A percentile compares a stretch with the other conserved stretches of the same genome.
Conservation (phyloP, 2,329 filamentous ascomycete genomes). For the Fusarium sterilihyphosum region DNA sequence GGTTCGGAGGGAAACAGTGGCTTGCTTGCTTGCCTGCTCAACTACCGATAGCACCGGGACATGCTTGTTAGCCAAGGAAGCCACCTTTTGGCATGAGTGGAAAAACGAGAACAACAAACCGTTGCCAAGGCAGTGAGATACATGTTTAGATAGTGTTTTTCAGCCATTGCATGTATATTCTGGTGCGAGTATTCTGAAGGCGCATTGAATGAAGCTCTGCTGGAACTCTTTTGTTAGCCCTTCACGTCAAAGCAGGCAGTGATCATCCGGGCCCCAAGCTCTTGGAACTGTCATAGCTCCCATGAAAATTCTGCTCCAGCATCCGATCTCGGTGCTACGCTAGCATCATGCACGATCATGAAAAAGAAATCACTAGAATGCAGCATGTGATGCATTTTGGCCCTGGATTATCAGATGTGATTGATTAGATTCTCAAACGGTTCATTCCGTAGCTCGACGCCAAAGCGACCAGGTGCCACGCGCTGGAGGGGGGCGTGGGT, state of each 20-base stretch:
- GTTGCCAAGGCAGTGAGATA: not conserved
- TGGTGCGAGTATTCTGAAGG: not conserved
- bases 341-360: conserved; percentile 16
- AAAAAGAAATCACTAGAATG: not conserved
- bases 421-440: conserved; percentile 39
- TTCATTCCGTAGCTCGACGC: conserved; percentile 31
- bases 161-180: not conserved
- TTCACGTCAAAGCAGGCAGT: not conserved
- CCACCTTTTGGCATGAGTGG: not conserved
- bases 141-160: not conserved
- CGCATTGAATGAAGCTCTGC: rapidly evolving
- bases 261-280: not conserved
- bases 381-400: conserved; percentile 12
- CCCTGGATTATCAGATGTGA: conserved; percentile 37
- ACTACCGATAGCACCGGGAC: conserved; percentile 13
- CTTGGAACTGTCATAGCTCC: conserved; percentile 4
- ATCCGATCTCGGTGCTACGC: conserved; percentile 24
- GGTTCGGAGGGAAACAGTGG: not conserved
- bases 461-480: conserved; percentile 5
- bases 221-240: no score
- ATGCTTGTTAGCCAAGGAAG: conserved; percentile 1
- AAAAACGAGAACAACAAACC: not conserved
- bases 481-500: conserved; percentile 6
- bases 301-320: conserved; percentile 10
- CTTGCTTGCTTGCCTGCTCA: not conserved